A percentile compares a stretch with the other conserved stretches of the same genome.
Evolutionary conservation across 2,329 filamentous ascomycete genomes (phyloP).

Genomic region (Fragosphaeria purpurea): DNA sequence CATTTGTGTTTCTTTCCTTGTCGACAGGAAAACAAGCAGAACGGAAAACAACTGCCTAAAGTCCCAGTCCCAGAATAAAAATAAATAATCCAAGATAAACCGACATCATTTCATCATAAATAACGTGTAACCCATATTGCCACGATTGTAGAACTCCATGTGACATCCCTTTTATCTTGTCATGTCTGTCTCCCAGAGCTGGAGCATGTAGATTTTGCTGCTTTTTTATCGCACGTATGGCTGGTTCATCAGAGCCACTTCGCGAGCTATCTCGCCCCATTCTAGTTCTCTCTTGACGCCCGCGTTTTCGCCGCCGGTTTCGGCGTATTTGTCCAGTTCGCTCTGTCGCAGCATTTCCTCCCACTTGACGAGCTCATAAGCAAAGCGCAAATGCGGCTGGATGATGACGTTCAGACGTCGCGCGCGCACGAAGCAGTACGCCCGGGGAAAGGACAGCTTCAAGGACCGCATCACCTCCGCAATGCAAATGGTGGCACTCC

Average conservation of each 20-base stretch:
- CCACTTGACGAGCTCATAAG: slow-evolving; percentile 93
- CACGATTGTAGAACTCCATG: too few species aligned
- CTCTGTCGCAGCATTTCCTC: slow-evolving; percentile 62
- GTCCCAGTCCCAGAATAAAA: too few species aligned
- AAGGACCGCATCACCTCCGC: slow-evolving; percentile 91
- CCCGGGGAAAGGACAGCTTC: slow-evolving; percentile 74
- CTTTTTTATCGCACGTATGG: slow-evolving; percentile 63
- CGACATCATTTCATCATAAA: too few species aligned
- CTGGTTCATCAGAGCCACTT: slow-evolving; percentile 92
- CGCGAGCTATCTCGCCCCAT: slow-evolving; percentile 78
- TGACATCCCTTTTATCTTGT: too few species aligned
- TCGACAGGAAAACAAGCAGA: too few species aligned
- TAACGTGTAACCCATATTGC: too few species aligned
- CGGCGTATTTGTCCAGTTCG: neutral
- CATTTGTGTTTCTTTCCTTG: too few species aligned
- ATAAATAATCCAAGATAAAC: too few species aligned
- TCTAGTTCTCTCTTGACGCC: slow-evolving; percentile 67
- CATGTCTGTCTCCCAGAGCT: neutral
- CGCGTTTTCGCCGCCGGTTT: slow-evolving; percentile 8
- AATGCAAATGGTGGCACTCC: slow-evolving; percentile 95
- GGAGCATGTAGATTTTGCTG: neutral
- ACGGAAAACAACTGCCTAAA: too few species aligned
- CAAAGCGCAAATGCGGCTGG: slow-evolving; percentile 89
- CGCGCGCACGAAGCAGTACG: slow-evolving; percentile 93
- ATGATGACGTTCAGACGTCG: slow-evolving; percentile 94